These are phyloP conservation scores for Leavenworthia alabamica DNA, from an alignment of 345 rosid genomes.

Conservation along the genomic window DNA sequence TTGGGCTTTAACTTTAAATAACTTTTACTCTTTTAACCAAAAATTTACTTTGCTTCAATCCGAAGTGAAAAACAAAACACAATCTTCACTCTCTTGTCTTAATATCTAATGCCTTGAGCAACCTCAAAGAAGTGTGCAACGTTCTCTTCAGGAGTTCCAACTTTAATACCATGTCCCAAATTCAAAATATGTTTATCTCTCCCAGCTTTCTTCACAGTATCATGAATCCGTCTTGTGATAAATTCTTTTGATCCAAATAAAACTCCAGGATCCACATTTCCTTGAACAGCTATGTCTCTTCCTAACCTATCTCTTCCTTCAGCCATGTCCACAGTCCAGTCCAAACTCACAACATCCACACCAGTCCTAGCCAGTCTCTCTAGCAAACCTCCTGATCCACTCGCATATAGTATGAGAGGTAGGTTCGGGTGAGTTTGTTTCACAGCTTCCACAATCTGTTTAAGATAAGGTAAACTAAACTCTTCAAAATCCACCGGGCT, in stretches of 20 bases:
- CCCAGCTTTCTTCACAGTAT: constrained; percentile 86
- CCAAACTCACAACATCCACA: constrained; percentile 94
- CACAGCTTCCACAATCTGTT: constrained; percentile 76
- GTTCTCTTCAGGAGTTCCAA: constrained; percentile 92
- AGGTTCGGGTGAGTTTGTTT: constrained; percentile 82
- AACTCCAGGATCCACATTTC: constrained; percentile 90
- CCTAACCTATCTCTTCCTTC: constrained; percentile 89
- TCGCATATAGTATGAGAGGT: constrained; percentile 82
- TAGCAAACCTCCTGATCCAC: constrained; percentile 91
- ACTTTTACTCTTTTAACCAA: no score
- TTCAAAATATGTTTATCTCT: constrained; percentile 79
- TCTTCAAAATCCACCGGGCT: constrained; percentile 92
- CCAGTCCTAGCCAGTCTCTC: constrained; percentile 85
- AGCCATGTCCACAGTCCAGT: constrained; percentile 98
- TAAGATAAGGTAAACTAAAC: constrained; percentile 86
- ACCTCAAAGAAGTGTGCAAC: constrained; percentile 93
- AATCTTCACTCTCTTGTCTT: background rate
- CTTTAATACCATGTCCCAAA: constrained; percentile 91
- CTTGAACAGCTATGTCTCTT: constrained; percentile 73
- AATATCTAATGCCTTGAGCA: constrained; percentile 75
- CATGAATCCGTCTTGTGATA: constrained; percentile 74
- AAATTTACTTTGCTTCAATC: no score
- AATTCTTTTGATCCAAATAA: constrained; percentile 87
- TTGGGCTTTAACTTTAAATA: no score
- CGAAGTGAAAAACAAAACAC: constrained; percentile 16